Evolutionary conservation across 192 early-diverging fungal species (phyloP), one percentile per base, ranked within the genome.

Genomic region (Entomortierella beljakovae): DNA sequence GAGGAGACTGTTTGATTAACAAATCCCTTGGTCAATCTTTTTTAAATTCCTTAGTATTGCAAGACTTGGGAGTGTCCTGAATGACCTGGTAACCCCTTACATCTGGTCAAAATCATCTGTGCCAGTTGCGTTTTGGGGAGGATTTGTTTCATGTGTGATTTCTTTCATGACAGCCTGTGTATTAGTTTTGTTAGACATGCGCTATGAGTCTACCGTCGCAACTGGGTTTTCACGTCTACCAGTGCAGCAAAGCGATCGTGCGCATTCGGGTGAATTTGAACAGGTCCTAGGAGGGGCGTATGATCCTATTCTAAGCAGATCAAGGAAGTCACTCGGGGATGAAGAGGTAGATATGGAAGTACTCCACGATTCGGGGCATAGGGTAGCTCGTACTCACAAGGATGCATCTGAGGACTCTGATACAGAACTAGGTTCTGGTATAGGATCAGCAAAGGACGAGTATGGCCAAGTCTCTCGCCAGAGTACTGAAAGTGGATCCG

Each of bases 31-130:
- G 23, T 15, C n/a, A n/a, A n/a, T n/a, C n/a, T 22, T 51, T 5
- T 18, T 51, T 10, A 25, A 51, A 9, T 13, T 40, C 37, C 22
- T 50, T 52, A 79, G 75, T 6, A 67, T 85, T 51, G 79, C 87
- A 22, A 72, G 87, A 26, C 60, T 90, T 6, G 85, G 85, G 3
- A 75, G 84, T 5, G 87, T 85, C 0, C 46, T 87, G 34, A 89
- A 88, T 55, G 90, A 88, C 43, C 81, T 86, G 22, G 20, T 90
- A 20, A 83, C 83, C 1, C 90, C 90, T 11, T 83, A 75, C 46
- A 66, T 91, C 20, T 86, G 82, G 40, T 65, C 70, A 8, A 22
- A 29, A 6, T 75, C 62, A 1, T 61, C 32, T 13, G 68, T 82
- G 1, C 58, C 71, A 15, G 20, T 42, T 11, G 84, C 89, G 3